Base-by-base conservation (phyloP, 2,329 filamentous ascomycete species). In the Magnaporthales sp. region DNA sequence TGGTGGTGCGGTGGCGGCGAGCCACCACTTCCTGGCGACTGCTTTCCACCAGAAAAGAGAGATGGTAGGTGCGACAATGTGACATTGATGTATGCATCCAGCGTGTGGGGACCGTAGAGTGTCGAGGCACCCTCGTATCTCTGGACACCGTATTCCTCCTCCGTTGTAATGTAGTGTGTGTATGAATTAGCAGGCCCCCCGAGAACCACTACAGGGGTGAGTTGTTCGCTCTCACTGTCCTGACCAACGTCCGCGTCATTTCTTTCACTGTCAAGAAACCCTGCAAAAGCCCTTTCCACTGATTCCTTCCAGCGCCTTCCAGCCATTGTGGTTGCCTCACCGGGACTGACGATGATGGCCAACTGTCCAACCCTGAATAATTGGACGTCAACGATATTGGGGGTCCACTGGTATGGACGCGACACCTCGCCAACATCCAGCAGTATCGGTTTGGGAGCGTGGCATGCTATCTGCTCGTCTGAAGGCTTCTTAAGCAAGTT, bases 51-150 rank as follows among this genome's bases (percentile, higher is more conserved):
- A 31, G 74, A 73, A 62, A 80, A 72, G 7, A 96, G 83, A 70
- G 89, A 90, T 2, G 86, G 86, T 1, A 96, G 82, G 70, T 89
- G 86, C 0, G 83, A 84, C 13, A 91, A 78, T 0, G 91, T 93
- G 22, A 93, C 81, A 73, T 96, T 91, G 76, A 97, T 90, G 78
- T 95, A 93, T 0, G 92, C 93, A 22, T 90, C 88, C n/a, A 97
- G 81, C 0, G 91, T 94, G 74, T 93, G 89, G 0, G 86, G 91
- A 0, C 93, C 93, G 75, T 93, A 94, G 1, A 97, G 83, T 0
- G 93, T 97, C 3, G 90, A 93, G 0, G 91, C 93, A 46, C 93
- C 93, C 78, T 97, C 93, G 75, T 97, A 97, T 38, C 93, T 88
- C 77, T 97, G 93, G 63, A 93, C 84, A 15, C 79, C 78, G 75